Percentiles rank a stretch among this genome's conserved stretches.
These are phyloP conservation scores for Leccinum subgranulosum DNA, from an alignment of 768 basidiomycete species.

Conservation along the genomic window DNA sequence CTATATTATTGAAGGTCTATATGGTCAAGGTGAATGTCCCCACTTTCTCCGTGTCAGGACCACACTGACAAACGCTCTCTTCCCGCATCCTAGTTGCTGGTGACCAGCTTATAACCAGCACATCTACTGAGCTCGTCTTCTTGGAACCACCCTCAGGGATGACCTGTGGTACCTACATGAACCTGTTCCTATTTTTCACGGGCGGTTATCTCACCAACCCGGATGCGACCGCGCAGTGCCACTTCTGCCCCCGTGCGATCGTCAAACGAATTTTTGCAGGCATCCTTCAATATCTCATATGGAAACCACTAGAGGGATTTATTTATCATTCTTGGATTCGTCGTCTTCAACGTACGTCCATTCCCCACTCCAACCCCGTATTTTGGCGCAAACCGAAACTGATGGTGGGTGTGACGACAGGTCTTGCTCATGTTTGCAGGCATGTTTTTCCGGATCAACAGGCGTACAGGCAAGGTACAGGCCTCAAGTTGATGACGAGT, in stretches of 20 bases:
- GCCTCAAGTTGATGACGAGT: not conserved
- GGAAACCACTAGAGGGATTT: slow-evolving; percentile 10
- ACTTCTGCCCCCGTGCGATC: slow-evolving; percentile 51
- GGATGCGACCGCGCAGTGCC: slow-evolving; percentile 48
- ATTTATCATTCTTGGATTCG: slow-evolving; percentile 15
- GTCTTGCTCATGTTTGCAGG: slow-evolving; percentile 26
- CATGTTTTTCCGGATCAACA: slow-evolving; percentile 33
- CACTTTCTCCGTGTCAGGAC: not conserved
- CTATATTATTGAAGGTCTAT: slow-evolving; percentile 46
- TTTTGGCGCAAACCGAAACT: not conserved
- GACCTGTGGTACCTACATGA: slow-evolving; percentile 52
- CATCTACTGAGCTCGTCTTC: slow-evolving; percentile 47
- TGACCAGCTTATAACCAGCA: slow-evolving; percentile 43
- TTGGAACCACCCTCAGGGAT: slow-evolving; percentile 52
- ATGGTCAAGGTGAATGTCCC: slow-evolving; percentile 25
- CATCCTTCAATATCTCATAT: slow-evolving; percentile 5
- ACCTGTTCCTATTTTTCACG: slow-evolving; percentile 41
- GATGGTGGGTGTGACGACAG: slow-evolving; percentile 11
- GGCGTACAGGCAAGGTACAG: not conserved
- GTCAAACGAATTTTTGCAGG: slow-evolving; percentile 42
- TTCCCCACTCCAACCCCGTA: no score
- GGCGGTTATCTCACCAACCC: slow-evolving; percentile 60
- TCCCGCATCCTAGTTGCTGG: slow-evolving; percentile 36
- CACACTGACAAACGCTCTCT: not conserved
- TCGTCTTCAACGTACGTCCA: slow-evolving; percentile 42